Evolutionary conservation across 2,329 filamentous ascomycete species (phyloP).

Genomic region (Beauveria medogensis): DNA sequence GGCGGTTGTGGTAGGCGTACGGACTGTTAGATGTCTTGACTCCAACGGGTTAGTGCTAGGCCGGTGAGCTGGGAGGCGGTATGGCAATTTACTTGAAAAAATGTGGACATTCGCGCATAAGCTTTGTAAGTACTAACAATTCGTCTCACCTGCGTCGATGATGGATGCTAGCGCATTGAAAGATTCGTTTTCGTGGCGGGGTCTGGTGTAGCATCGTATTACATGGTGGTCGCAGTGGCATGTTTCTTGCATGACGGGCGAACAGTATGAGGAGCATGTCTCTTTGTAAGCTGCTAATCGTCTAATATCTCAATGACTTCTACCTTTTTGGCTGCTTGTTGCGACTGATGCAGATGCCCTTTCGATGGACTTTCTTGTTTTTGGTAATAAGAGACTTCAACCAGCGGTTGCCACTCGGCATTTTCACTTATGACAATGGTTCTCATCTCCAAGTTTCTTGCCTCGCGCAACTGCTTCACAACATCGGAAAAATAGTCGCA

Average conservation of each 20-base stretch:
- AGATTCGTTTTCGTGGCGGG: background rate
- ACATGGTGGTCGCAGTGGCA: background rate
- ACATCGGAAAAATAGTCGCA: constrained; percentile 68
- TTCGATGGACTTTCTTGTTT: background rate
- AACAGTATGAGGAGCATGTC: background rate
- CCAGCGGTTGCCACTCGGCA: constrained; percentile 26
- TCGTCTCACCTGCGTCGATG: constrained; percentile 2
- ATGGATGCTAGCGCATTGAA: background rate
- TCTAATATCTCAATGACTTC: constrained; percentile 13
- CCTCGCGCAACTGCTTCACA: constrained; percentile 37
- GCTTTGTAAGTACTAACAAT: background rate
- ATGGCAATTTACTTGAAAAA: background rate
- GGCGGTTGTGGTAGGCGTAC: background rate
- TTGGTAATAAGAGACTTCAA: background rate
- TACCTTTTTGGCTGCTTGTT: background rate
- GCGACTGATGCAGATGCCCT: background rate
- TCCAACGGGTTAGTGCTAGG: constrained; percentile 2
- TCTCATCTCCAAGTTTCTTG: constrained; percentile 19
- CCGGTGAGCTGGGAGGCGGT: background rate
- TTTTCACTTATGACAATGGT: constrained; percentile 22
- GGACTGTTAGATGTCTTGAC: background rate
- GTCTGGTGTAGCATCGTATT: background rate
- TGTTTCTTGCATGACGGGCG: background rate
- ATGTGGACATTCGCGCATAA: rapidly evolving
- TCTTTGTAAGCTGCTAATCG: background rate